These are phyloP conservation scores for Diaporthe vexans DNA, from an alignment of 2,329 filamentous ascomycete species.

Conservation along the genomic window DNA sequence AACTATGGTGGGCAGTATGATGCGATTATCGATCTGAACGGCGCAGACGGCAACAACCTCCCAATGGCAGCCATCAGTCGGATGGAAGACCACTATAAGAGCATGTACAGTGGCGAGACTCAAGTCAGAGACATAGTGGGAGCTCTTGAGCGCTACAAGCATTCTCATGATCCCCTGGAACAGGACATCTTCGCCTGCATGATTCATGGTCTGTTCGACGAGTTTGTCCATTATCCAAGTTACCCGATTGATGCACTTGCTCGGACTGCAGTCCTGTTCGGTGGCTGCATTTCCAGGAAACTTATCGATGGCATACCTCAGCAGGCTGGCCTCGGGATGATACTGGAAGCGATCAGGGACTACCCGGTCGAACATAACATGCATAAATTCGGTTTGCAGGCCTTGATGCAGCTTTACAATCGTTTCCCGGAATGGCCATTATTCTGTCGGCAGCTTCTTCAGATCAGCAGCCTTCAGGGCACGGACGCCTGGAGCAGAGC, in stretches of 20 bases:
- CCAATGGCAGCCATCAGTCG: slow-evolving; percentile 84
- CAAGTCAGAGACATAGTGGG: slow-evolving; percentile 89
- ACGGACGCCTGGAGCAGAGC: slow-evolving; percentile 89
- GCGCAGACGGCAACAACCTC: slow-evolving; percentile 84
- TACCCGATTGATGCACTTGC: slow-evolving; percentile 97
- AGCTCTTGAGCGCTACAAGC: slow-evolving; percentile 88
- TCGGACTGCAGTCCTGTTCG: slow-evolving; percentile 96
- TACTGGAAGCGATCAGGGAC: slow-evolving; percentile 93
- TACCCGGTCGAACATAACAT: slow-evolving; percentile 87
- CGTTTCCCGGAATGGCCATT: slow-evolving; percentile 95
- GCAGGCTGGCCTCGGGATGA: slow-evolving; percentile 96
- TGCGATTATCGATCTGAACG: slow-evolving; percentile 89
- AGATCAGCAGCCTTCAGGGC: slow-evolving; percentile 84
- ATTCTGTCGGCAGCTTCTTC: slow-evolving; percentile 87
- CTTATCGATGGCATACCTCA: slow-evolving; percentile 91
- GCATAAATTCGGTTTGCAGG: slow-evolving; percentile 98
- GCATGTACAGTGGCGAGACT: slow-evolving; percentile 95
- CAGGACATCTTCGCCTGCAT: slow-evolving; percentile 98
- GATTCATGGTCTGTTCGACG: slow-evolving; percentile 97
- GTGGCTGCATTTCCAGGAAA: slow-evolving; percentile 94
- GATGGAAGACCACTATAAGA: slow-evolving; percentile 98
- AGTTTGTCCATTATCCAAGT: slow-evolving; percentile 94
- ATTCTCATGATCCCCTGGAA: slow-evolving; percentile 84
- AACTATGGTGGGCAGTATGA: slow-evolving; percentile 96
- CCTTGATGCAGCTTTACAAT: slow-evolving; percentile 87